phyloP scores from a whole-genome alignment of 345 rosid genomes.

The Euphorbia peplus region DNA sequence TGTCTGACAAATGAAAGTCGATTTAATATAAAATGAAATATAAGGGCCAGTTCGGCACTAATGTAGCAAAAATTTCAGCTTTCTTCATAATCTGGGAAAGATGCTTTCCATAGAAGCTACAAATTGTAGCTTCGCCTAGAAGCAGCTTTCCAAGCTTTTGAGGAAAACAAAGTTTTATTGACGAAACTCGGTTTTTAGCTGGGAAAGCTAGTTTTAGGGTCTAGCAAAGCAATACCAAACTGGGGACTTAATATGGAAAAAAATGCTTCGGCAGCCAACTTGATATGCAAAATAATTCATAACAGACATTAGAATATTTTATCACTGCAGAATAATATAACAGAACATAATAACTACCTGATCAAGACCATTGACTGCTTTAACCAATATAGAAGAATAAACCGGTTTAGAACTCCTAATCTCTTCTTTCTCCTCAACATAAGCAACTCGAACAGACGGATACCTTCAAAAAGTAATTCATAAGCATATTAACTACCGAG shows the following conservation, averaged over 20 bases:
- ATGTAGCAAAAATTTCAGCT: too few relatives aligned
- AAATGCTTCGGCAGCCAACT: not conserved
- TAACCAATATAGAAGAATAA: constrained; percentile 80
- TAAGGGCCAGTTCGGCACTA: too few relatives aligned
- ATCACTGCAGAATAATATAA: not conserved
- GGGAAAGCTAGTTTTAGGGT: too few relatives aligned
- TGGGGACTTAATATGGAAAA: not conserved
- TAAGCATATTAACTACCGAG: constrained; percentile 24
- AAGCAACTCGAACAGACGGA: constrained; percentile 88
- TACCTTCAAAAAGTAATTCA: constrained; percentile 48
- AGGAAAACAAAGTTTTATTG: too few relatives aligned
- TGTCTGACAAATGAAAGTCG: not conserved
- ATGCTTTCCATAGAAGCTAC: too few relatives aligned
- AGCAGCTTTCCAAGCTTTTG: too few relatives aligned
- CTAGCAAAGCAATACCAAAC: not conserved
- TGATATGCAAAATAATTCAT: not conserved
- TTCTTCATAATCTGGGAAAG: too few relatives aligned
- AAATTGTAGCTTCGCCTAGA: too few relatives aligned
- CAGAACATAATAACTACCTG: constrained; percentile 49
- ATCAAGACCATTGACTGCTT: constrained; percentile 70
- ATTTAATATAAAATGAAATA: not conserved
- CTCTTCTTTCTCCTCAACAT: constrained; percentile 93
- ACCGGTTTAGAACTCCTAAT: constrained; percentile 41
- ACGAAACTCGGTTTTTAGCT: too few relatives aligned
- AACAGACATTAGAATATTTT: not conserved